A percentile compares a stretch with the other conserved stretches of the same genome.
These are phyloP conservation scores for Coemansia umbellata DNA, from an alignment of 192 early-diverging fungal species.

Conservation along the genomic window DNA sequence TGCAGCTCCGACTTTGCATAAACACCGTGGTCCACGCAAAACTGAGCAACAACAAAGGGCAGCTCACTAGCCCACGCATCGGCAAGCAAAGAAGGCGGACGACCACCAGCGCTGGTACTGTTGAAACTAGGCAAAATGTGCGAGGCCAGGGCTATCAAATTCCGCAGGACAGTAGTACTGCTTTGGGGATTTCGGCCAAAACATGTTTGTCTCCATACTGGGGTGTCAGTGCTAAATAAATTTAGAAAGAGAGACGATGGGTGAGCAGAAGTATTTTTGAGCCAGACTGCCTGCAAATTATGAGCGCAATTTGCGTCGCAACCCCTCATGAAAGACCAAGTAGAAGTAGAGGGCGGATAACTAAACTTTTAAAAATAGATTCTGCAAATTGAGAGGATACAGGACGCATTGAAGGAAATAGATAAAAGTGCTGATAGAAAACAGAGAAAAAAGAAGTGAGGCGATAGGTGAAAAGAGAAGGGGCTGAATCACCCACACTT, in stretches of 20 bases:
- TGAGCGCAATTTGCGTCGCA: conserved; percentile 36
- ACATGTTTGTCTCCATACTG: conserved; percentile 27
- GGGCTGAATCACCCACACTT: too few relatives aligned
- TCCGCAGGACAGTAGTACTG: background rate
- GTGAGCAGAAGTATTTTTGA: conserved; percentile 3
- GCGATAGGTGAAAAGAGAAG: background rate
- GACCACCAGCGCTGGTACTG: background rate
- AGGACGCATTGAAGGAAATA: background rate
- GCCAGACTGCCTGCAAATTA: conserved; percentile 21
- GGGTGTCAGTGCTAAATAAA: conserved; percentile 12
- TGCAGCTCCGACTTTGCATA: background rate
- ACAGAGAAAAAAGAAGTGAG: background rate
- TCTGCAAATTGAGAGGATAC: background rate
- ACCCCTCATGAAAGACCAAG: conserved; percentile 17
- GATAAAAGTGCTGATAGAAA: background rate
- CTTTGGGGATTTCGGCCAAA: background rate
- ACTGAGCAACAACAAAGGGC: background rate
- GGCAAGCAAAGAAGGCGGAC: background rate
- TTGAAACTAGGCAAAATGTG: background rate
- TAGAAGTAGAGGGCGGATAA: background rate
- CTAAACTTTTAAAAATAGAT: too few relatives aligned
- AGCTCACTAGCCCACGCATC: conserved; percentile 15
- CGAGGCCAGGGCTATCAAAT: background rate
- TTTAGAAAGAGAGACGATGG: conserved; percentile 1
- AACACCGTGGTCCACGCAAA: background rate